Evolutionary conservation across 306 rosid genomes (phyloP), one percentile per base, ranked within the genome.

Genomic region (Lathyrus sativus): DNA sequence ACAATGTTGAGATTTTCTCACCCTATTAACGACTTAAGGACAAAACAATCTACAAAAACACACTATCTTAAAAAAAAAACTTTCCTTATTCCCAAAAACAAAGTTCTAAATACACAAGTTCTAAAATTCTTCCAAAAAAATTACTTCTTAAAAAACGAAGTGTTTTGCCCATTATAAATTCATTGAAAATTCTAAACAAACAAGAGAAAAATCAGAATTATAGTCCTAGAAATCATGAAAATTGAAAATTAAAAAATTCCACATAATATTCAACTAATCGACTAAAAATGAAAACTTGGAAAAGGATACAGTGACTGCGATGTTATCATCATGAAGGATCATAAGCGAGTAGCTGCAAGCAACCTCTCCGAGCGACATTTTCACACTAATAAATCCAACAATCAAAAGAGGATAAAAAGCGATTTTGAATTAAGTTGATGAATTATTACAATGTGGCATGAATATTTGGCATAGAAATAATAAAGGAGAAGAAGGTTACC

Each of bases 1-100:
- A 84, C 80, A 87, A 38, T 15, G 84, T 18, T 7, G 82, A 72
- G 62, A 89, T 82, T 78, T 89, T 89, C n/a, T 89, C 96, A 33
- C 86, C 48, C 93, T 89, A 79, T 73, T 4, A 50, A 43, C 49
- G 22, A 75, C 70, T 72, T 59, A 78, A 79, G 74, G 80, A 81
- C 9, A 68, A 71, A 51, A n/a, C 9, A 64, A 31, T 48, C 19
- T n/a, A 55, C 48, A 24, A 19, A 41, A 22, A 28, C 11, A 54
- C 7, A 37, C 6, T 1, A 26, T 24, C 54, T 41, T 38, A 24
- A 7, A 15, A 43, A 18, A 11, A 10, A 5, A 22, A 24, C 41
- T 31, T 31, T 6, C 6, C 3, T 11, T 11, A 15, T 4, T 12
- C 0, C 0, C 13, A 29, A 15, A 51, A 65, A 65, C 13, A 4